Base-by-base conservation (phyloP, 1,139 yeast species). In the Saccharomyces hybrid region DNA sequence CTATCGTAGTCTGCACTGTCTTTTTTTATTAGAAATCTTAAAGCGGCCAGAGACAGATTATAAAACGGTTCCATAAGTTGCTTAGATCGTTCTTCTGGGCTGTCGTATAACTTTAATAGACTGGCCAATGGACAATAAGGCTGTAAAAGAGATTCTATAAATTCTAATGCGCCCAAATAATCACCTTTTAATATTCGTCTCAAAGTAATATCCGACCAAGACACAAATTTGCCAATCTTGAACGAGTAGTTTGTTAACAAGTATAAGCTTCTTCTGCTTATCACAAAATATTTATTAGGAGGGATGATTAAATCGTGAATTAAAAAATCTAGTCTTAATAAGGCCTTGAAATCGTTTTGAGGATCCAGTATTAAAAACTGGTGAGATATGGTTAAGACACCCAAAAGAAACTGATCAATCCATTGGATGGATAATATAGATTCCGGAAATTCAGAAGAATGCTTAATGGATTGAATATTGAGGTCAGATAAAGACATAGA, bases 371-470 rank as follows among this genome's bases (percentile, higher is more conserved):
- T 64, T 8, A 80, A 57, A 26, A 81, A 62, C 50, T 77, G 71
- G 54, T 78, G 80, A 0, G 84, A 77, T 12, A 70, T 65, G 0
- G 85, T 79, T 12, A 82, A 71, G 1, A 78, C 71, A n/a, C 78
- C 73, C 1, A 88, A 47, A 2, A 84, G 68, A 58, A 77, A 74
- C 0, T 78, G 62, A 31, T 78, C 76, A 16, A 86, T 66, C 95
- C 95, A 89, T 51, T 81, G 79, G 11, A 85, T 60, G 1, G 79
- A 71, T 0, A 78, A 75, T 12, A 88, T 77, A 0, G 76, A 64
- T 56, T 80, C 82, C 1, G 70, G 66, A 19, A 76, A 70, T 0
- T 66, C 62, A 75, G 77, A 80, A 42, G 78, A 65, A 53, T 77
- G 75, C 7, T 75, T 74, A 49, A 74, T 73, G 54, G 60, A 14